A percentile compares a stretch with the other conserved stretches of the same genome.
Conservation (phyloP, 495 filamentous ascomycete species). For the Hyphodiscus hymeniophilus region DNA sequence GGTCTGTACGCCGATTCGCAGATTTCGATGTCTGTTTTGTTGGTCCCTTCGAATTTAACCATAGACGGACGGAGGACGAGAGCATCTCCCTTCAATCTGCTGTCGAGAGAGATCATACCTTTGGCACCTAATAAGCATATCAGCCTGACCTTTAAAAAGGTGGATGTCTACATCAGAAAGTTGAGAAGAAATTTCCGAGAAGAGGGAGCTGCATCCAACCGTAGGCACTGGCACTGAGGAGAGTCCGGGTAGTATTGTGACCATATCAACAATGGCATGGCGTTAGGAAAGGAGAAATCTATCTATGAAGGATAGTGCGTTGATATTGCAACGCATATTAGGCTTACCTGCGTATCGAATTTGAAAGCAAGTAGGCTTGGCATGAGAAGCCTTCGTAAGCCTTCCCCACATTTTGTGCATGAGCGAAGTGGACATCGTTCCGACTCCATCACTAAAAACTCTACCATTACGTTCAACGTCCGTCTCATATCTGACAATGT, state of each 20-base stretch:
- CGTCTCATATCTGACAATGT: slow-evolving; percentile 30
- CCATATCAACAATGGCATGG: too few relatives aligned
- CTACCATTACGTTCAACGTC: slow-evolving; percentile 37
- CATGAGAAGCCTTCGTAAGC: slow-evolving; percentile 30
- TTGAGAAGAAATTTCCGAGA: too few relatives aligned
- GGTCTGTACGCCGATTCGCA: slow-evolving; percentile 59
- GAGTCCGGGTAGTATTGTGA: too few relatives aligned
- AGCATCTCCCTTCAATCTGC: slow-evolving; percentile 39
- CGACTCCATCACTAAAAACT: slow-evolving; percentile 74
- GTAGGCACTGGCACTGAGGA: too few relatives aligned
- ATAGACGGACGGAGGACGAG: slow-evolving; percentile 63
- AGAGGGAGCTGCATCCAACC: too few relatives aligned
- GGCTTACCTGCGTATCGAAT: slow-evolving; percentile 54
- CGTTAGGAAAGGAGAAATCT: too few relatives aligned
- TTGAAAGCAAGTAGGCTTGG: slow-evolving; percentile 56
- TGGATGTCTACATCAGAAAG: too few relatives aligned
- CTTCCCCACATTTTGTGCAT: slow-evolving; percentile 43
- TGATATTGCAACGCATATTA: neutral
- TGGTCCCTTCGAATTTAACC: slow-evolving; percentile 61
- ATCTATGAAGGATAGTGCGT: neutral
- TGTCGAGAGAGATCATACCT: slow-evolving; percentile 64
- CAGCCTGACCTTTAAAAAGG: too few relatives aligned
- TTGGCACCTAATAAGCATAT: slow-evolving; percentile 44
- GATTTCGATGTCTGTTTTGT: slow-evolving; percentile 56
- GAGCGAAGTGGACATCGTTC: slow-evolving; percentile 40